Evolutionary conservation across 345 rosid genomes (phyloP), one percentile per base, ranked within the genome.

Genomic region (Sisymbrium altissimum): DNA sequence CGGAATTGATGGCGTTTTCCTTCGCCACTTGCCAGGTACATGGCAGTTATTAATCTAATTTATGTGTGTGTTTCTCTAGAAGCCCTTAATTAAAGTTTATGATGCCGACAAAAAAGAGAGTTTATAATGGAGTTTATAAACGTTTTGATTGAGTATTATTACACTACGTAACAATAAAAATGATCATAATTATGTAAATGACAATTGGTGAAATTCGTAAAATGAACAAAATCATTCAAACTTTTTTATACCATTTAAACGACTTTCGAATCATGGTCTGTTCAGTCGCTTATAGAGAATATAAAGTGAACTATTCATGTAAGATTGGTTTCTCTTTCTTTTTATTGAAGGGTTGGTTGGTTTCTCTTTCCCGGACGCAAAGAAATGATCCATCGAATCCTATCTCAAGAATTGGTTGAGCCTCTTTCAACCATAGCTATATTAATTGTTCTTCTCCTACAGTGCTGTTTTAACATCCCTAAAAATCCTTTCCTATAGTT

Each of bases 21-120:
- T 57, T 57, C 68, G 59, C 60, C 40, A 23, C 13, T 4, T 38
- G 49, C 59, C 74, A 70, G 27, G 45, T 57, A 59, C n/a, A 35
- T 49, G 9, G 14, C 14, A 59, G 38, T 48, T 46, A 59, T 45
- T 32, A 41, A 19, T 45, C 29, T 50, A 7, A 21, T 50, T 32
- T 30, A 55, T 55, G 38, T 9, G 40, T 54, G 18, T 15, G 33
- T 52, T 4, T 23, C 5, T 50, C 21, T 55, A 29, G 21, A 55
- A 30, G 35, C 59, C 12, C 19, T 29, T 7, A 53, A 3, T 3
- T 40, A 5, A 32, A 5, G 6, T 32, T 30, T 49, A n/a, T n/a
- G n/a, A n/a, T n/a, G n/a, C n/a, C n/a, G n/a, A n/a, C n/a, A n/a
- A n/a, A n/a, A n/a, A n/a, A n/a, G n/a, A n/a, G n/a, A n/a, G n/a